Evolutionary conservation across 1,284 basidiomycete genomes (phyloP).

Genomic region (Cystobasidiaceae sp.): DNA sequence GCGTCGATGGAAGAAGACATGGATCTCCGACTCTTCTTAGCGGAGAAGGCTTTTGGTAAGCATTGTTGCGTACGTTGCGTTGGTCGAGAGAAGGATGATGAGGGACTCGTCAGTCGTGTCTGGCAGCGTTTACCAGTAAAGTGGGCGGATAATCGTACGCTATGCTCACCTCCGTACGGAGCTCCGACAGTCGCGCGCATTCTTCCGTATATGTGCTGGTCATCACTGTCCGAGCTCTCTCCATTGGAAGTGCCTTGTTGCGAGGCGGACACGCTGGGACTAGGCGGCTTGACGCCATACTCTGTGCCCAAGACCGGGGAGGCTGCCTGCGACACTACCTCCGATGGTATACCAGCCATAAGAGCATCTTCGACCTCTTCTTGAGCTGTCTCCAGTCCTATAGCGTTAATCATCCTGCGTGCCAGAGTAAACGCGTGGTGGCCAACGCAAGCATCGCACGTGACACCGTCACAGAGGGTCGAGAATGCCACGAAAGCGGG

Average conservation of each 20-base stretch:
- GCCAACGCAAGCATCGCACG: not conserved
- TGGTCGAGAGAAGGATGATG: not conserved
- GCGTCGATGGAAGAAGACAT: constrained; percentile 29
- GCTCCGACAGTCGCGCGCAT: too few species aligned
- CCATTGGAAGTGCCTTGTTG: too few species aligned
- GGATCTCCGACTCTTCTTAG: not conserved
- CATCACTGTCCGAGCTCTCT: too few species aligned
- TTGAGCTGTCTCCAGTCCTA: constrained; percentile 9
- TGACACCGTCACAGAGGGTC: not conserved
- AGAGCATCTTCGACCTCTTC: constrained; percentile 9
- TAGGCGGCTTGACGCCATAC: too few species aligned
- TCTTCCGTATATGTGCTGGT: too few species aligned
- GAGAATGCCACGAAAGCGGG: too few species aligned
- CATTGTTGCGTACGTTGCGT: not conserved
- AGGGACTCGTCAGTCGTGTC: too few species aligned
- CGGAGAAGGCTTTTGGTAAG: not conserved
- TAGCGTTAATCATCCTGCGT: constrained; percentile 29
- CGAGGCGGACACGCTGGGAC: too few species aligned
- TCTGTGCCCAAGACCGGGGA: too few species aligned
- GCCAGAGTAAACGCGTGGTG: not conserved
- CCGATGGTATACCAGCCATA: not conserved
- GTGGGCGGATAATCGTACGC: too few species aligned
- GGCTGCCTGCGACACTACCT: not conserved
- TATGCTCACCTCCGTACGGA: too few species aligned
- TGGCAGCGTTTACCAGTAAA: too few species aligned